phyloP scores from a whole-genome alignment of 192 early-diverging fungal genomes.

The Backusella tuberculispora region DNA sequence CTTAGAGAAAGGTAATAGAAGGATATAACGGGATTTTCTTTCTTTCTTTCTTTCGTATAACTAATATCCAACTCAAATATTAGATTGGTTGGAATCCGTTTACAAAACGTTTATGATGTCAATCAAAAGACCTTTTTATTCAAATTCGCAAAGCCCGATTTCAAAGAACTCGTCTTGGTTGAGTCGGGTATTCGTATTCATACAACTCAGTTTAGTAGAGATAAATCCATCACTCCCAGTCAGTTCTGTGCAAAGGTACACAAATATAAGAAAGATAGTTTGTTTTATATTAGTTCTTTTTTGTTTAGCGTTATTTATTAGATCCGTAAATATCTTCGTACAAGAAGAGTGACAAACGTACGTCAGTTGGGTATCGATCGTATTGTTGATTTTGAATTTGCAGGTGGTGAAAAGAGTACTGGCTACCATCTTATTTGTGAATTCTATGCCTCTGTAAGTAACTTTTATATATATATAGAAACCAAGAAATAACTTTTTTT shows the following conservation, averaged over 20 bases:
- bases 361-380: slow-evolving; percentile 91
- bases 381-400: slow-evolving; percentile 94
- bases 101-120: slow-evolving; percentile 97
- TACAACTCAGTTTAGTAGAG: slow-evolving; percentile 85
- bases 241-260: slow-evolving; percentile 81
- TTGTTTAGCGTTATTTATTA: slow-evolving; percentile 30
- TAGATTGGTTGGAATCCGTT: slow-evolving; percentile 80
- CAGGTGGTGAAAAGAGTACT: slow-evolving; percentile 54
- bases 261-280: neutral
- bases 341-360: slow-evolving; percentile 75
- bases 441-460: slow-evolving; percentile 73
- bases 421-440: slow-evolving; percentile 77
- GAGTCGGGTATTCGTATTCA: slow-evolving; percentile 95
- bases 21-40: neutral
- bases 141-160: slow-evolving; percentile 91
- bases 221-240: slow-evolving; percentile 86
- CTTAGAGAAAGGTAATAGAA: slow-evolving; percentile 59
- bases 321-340: slow-evolving; percentile 91
- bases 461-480: neutral
- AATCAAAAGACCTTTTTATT: slow-evolving; percentile 87
- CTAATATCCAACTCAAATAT: neutral
- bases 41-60: neutral
- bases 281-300: neutral
- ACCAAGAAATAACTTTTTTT: neutral
- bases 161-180: slow-evolving; percentile 86